phyloP scores from a whole-genome alignment of 352 stramenopile genomes.

The Globisporangium uncinulatum region DNA sequence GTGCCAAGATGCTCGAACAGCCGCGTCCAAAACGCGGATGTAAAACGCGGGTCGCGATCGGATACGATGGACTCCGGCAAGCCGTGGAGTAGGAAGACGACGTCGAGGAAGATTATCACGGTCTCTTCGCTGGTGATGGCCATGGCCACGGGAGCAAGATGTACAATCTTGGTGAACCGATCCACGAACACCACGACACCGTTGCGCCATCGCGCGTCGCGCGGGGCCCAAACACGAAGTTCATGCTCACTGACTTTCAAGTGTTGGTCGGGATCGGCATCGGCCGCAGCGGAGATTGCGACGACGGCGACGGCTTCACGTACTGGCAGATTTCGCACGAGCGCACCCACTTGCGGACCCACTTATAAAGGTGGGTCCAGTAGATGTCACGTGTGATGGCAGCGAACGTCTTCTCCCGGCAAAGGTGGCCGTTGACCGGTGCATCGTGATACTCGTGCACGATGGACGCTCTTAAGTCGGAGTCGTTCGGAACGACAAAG shows the following conservation, averaged over 20 bases:
- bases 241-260: not conserved
- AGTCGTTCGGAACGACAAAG: not conserved
- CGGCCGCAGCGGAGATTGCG: not conserved
- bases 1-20: not conserved
- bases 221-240: slow-evolving; percentile 5
- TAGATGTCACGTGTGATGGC: not conserved
- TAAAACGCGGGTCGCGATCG: slow-evolving; percentile 12
- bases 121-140: slow-evolving; percentile 15
- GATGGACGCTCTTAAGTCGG: not conserved
- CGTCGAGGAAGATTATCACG: slow-evolving; percentile 20
- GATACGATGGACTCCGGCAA: slow-evolving; percentile 15
- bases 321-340: not conserved
- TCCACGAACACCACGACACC: slow-evolving; percentile 24
- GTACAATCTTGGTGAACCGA: slow-evolving; percentile 23
- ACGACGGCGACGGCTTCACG: not conserved
- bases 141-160: slow-evolving; percentile 7
- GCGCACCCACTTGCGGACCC: not conserved
- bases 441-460: not conserved
- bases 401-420: not conserved
- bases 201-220: slow-evolving; percentile 5
- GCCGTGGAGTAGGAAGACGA: slow-evolving; percentile 15
- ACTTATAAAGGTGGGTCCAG: not conserved
- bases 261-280: not conserved
- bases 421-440: not conserved
- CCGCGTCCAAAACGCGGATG: slow-evolving; percentile 1